Base-by-base conservation (phyloP, 257 asterid genomes). In the Nicotiana tomentosiformis region DNA sequence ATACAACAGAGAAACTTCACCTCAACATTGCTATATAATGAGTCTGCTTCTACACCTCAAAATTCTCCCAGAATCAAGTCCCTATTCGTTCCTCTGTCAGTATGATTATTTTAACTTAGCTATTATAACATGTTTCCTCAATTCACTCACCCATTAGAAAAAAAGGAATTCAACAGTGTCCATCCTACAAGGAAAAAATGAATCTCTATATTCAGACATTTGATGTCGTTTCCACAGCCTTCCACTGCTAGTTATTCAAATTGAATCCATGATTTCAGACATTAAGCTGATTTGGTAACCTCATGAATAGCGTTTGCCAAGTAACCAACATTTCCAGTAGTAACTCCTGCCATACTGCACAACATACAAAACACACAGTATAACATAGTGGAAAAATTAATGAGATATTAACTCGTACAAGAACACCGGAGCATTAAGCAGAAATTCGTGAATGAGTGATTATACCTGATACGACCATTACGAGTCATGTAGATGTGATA, bases 311-410 rank as follows among this genome's bases (percentile, higher is more conserved):
- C 98, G 69, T 90, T 92, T 33, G 99, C 97, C 96, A 94, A 87
- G 89, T 93, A 94, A 69, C 94, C 94, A 65, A 96, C 94, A 62
- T 96, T 96, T 84, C 96, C 98, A 16, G 97, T 83, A 51, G 97
- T 96, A 78, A 96, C 97, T 89, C 99, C 99, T 46, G 99, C 99
- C 99, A 96, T 96, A 84, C 99, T 95, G 97, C 64, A 79, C 29
- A 37, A 79, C 29, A 37, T 32, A 57, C 15, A 30, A 53, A 23
- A 62, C 12, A n/a, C 37, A 46, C 10, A 78, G 8, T 8, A 78
- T 26, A 65, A 29, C 49, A 82, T 10, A 62, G 80, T 6, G 26
- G 70, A 35, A 53, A 11, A 56, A 32, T 55, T 11, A 30, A 35
- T 10, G 66, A 53, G 84, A 65, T 64, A 0, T 3, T 23, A 7